A percentile compares a stretch with the other conserved stretches of the same genome.
These are phyloP conservation scores for Chaetomiaceae sp. DNA, from an alignment of 2,329 filamentous ascomycete genomes.

Conservation along the genomic window DNA sequence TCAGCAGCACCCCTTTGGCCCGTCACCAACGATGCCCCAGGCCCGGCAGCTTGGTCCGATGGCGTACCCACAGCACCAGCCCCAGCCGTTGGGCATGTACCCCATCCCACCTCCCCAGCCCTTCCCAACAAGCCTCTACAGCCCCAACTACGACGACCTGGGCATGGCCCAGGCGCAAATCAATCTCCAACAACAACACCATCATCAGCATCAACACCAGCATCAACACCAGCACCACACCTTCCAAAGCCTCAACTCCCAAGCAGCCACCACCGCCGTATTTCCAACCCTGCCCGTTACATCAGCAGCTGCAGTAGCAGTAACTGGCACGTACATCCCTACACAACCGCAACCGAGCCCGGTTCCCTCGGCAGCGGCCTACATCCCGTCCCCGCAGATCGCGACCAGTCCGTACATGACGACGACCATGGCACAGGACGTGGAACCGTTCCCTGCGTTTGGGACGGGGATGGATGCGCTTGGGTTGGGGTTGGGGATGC, in stretches of 20 bases:
- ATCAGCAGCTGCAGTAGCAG: neutral
- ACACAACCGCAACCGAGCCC: neutral
- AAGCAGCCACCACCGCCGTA: slow-evolving; percentile 3
- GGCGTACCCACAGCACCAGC: slow-evolving; percentile 13
- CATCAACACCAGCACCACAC: slow-evolving; percentile 6
- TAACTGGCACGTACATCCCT: neutral
- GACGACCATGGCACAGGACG: slow-evolving; percentile 29
- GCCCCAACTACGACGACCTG: slow-evolving; percentile 17
- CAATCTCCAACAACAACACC: slow-evolving; percentile 6
- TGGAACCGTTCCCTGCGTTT: slow-evolving; percentile 37
- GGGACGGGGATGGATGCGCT: slow-evolving; percentile 31
- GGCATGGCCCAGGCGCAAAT: slow-evolving; percentile 14
- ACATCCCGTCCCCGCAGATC: slow-evolving; percentile 12
- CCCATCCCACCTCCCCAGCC: slow-evolving; percentile 5
- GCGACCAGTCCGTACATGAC: slow-evolving; percentile 28
- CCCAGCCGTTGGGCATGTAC: slow-evolving; percentile 19
- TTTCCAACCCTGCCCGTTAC: slow-evolving; percentile 18
- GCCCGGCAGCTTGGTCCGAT: slow-evolving; percentile 16
- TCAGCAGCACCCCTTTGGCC: slow-evolving; percentile 20
- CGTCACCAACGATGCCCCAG: slow-evolving; percentile 19
- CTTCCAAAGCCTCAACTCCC: slow-evolving; percentile 25
- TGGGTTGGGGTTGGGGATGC: slow-evolving; percentile 40
- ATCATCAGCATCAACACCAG: neutral
- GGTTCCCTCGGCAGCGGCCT: neutral
- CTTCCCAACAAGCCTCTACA: slow-evolving; percentile 21